Conservation (phyloP, 108 stramenopile genomes). For the Nannochloropsis gaditana region DNA sequence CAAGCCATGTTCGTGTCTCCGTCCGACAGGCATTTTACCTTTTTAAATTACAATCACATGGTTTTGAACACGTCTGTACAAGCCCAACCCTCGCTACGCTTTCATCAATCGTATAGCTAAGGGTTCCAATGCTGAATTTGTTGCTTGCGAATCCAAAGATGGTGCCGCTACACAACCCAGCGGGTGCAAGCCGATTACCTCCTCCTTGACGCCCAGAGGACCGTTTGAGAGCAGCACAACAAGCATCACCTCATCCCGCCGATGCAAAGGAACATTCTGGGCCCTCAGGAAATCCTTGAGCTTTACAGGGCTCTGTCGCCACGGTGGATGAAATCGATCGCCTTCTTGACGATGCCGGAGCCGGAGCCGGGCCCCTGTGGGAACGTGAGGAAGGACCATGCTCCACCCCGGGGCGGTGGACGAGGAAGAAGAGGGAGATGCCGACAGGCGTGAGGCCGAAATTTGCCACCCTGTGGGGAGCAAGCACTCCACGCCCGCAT, state of each 20-base stretch:
- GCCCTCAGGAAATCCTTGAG: constrained; percentile 78
- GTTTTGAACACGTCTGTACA: too few species aligned
- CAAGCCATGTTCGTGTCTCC: too few species aligned
- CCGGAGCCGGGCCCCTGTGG: constrained; percentile 22
- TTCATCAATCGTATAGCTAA: too few species aligned
- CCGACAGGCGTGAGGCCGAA: background rate
- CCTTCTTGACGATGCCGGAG: constrained; percentile 41
- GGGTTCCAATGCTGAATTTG: background rate
- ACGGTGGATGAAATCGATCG: constrained; percentile 63
- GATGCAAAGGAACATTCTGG: constrained; percentile 73
- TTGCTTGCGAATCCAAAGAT: background rate
- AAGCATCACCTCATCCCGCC: constrained; percentile 57
- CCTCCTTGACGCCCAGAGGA: background rate
- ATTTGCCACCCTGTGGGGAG: background rate
- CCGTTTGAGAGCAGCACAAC: constrained; percentile 27
- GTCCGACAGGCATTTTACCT: too few species aligned
- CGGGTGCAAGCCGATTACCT: background rate
- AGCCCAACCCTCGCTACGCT: too few species aligned
- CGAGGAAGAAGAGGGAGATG: background rate
- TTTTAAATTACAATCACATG: too few species aligned
- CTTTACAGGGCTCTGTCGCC: constrained; percentile 67
- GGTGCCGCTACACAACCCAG: background rate
- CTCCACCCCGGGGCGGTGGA: background rate
- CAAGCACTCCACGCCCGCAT: background rate
- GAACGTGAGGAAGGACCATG: constrained; percentile 38